Percentiles rank a stretch among this genome's conserved stretches.
These are phyloP conservation scores for Mortierella hygrophila DNA, from an alignment of 192 early-diverging fungal genomes.

Conservation along the genomic window DNA sequence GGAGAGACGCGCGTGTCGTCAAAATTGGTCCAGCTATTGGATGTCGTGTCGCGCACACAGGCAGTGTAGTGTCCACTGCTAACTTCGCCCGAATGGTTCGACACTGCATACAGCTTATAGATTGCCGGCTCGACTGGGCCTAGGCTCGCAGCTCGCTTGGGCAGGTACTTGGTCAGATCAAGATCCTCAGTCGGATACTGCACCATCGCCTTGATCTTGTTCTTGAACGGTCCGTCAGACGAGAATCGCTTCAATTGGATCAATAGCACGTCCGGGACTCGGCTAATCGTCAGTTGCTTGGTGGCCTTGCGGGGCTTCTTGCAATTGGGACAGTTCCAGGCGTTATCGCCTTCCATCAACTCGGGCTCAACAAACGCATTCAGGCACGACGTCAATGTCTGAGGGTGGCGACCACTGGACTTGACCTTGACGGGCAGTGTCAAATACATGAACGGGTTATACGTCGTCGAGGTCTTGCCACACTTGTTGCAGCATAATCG, in stretches of 20 bases:
- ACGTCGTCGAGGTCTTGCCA: constrained; percentile 84
- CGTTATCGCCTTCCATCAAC: constrained; percentile 89
- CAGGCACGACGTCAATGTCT: constrained; percentile 87
- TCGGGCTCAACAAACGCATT: constrained; percentile 88
- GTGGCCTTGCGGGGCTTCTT: constrained; percentile 77
- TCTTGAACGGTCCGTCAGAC: constrained; percentile 90
- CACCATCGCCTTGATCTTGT: constrained; percentile 92
- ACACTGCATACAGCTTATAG: constrained; percentile 89
- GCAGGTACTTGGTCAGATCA: constrained; percentile 70
- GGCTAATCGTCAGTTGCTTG: constrained; percentile 84
- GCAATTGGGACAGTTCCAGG: constrained; percentile 92
- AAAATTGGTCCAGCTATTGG: constrained; percentile 86
- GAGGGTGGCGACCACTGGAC: constrained; percentile 59
- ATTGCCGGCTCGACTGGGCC: constrained; percentile 31
- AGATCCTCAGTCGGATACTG: constrained; percentile 81
- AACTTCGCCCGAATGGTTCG: constrained; percentile 83
- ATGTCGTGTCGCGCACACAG: constrained; percentile 71
- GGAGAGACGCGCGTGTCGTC: constrained; percentile 84
- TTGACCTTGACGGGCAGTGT: constrained; percentile 87
- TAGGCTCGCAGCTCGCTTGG: not conserved
- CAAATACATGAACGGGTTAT: constrained; percentile 92
- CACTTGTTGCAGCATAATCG: constrained; percentile 79
- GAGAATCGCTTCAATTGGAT: constrained; percentile 97
- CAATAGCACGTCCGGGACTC: constrained; percentile 89
- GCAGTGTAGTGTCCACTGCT: constrained; percentile 87